Evolutionary conservation across 176 grass and related monocot genomes (phyloP).

Genomic region (Eleusine indica): DNA sequence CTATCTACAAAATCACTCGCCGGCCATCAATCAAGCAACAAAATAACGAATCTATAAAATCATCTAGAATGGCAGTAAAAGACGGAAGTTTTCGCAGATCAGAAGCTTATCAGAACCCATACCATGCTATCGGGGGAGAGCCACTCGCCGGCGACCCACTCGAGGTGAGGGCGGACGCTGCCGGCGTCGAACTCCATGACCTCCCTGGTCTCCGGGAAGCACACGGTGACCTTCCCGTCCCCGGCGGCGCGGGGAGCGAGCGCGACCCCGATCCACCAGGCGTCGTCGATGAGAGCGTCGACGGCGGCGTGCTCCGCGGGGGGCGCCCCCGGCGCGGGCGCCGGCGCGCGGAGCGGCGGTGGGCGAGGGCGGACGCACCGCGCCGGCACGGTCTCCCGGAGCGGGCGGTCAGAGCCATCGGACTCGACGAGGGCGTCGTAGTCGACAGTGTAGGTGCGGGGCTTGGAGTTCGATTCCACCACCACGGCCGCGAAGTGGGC

Average conservation of each 20-base stretch:
- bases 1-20: neutral
- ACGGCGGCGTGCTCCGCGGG: slow-evolving; percentile 52
- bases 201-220: slow-evolving; percentile 59
- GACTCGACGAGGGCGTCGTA: slow-evolving; percentile 44
- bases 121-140: slow-evolving; percentile 55
- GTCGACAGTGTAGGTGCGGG: slow-evolving; percentile 52
- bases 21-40: neutral
- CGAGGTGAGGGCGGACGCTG: slow-evolving; percentile 59
- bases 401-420: slow-evolving; percentile 17
- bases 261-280: slow-evolving; percentile 68
- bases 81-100: neutral
- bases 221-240: slow-evolving; percentile 38
- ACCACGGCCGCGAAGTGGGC: slow-evolving; percentile 55
- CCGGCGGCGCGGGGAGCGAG: neutral
- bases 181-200: slow-evolving; percentile 37
- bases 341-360: slow-evolving; percentile 4
- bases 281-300: slow-evolving; percentile 56
- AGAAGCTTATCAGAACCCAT: neutral
- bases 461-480: slow-evolving; percentile 28
- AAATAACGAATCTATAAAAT: neutral
- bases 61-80: neutral
- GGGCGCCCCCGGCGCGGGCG: neutral
- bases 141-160: slow-evolving; percentile 66
- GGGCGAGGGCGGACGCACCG: slow-evolving; percentile 59
- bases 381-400: slow-evolving; percentile 50